Evolutionary conservation across 2,329 filamentous ascomycete species (phyloP), one percentile per base, ranked within the genome.

Genomic region (Pseudopyricularia javanii): DNA sequence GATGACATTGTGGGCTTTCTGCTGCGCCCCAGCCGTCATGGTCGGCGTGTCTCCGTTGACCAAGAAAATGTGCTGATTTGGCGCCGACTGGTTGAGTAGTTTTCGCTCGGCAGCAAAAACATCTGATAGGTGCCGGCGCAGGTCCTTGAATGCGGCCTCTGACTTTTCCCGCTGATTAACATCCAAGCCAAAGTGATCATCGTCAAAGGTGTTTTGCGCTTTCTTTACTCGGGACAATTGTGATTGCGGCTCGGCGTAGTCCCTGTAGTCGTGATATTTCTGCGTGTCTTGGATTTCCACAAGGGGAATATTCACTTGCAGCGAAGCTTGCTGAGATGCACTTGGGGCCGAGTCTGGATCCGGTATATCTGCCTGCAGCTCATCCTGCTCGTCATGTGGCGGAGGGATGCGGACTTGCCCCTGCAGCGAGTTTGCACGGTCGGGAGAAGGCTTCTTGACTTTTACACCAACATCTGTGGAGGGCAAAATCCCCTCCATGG

Each of bases 81-180:
- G 72, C 26, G 74, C 67, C 34, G 76, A 68, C 63, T 79, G 66
- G 68, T 74, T 67, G 75, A 83, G 54, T 74, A 74, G 63, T 53
- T 81, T 78, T 60, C 90, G 83, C 62, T 95, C 89, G 5, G 86
- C 85, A 57, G 87, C 79, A 59, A 91, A 89, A 15, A 95, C 76
- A 24, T 83, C 80, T 52, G 81, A 74, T 3, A 94, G 72, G 49
- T 90, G 76, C 35, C 78, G 77, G 53, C 85, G 79, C 12, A 98
- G 70, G 53, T 83, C 82, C 52, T 83, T 72, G 47, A 91, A 74
- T 45, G 88, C 85, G 11, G 80, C 76, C 59, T 95, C 84, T 4
- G 85, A 86, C 61, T 90, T 83, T 60, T 94, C 84, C 50, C 85
- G 84, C 65, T 95, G 88, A 61, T 94, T 89, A 2, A 89, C 72